These are phyloP conservation scores for Epichloe scottii DNA, from an alignment of 2,329 filamentous ascomycete species.

Conservation along the genomic window DNA sequence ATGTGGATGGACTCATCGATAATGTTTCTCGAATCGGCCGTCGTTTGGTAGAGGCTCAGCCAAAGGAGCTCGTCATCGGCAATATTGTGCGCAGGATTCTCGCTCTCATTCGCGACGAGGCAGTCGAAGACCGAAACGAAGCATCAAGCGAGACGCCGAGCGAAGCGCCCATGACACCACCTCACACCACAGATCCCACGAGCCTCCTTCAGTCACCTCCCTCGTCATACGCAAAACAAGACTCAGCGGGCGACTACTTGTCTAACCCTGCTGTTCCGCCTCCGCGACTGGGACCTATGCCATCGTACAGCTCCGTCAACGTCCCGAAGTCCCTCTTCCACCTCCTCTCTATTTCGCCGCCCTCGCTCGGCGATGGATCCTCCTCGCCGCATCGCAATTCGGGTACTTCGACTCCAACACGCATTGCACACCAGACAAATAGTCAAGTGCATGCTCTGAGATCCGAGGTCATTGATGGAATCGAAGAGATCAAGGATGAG, in stretches of 20 bases:
- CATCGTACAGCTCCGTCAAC: constrained; percentile 51
- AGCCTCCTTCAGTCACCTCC: constrained; percentile 18
- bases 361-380: constrained; percentile 25
- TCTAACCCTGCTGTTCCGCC: constrained; percentile 17
- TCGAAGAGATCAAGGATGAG: constrained; percentile 92
- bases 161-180: constrained; percentile 27
- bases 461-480: constrained; percentile 84
- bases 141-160: constrained; percentile 45
- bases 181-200: constrained; percentile 25
- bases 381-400: constrained; percentile 35
- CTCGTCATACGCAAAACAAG: constrained; percentile 22
- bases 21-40: constrained; percentile 70
- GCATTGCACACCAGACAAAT: constrained; percentile 24
- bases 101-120: constrained; percentile 82
- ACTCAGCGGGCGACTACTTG: constrained; percentile 18
- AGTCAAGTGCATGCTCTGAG: constrained; percentile 57
- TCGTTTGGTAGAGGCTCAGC: constrained; percentile 69
- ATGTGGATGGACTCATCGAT: constrained; percentile 66
- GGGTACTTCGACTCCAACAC: constrained; percentile 37
- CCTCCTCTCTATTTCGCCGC: constrained; percentile 61
- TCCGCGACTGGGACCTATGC: constrained; percentile 46
- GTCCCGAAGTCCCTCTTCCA: constrained; percentile 74
- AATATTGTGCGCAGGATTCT: constrained; percentile 89
- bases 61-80: constrained; percentile 80
- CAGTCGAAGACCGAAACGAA: constrained; percentile 65